Base-by-base conservation (phyloP, 108 stramenopile genomes). In the Cylindrotheca closterium region DNA sequence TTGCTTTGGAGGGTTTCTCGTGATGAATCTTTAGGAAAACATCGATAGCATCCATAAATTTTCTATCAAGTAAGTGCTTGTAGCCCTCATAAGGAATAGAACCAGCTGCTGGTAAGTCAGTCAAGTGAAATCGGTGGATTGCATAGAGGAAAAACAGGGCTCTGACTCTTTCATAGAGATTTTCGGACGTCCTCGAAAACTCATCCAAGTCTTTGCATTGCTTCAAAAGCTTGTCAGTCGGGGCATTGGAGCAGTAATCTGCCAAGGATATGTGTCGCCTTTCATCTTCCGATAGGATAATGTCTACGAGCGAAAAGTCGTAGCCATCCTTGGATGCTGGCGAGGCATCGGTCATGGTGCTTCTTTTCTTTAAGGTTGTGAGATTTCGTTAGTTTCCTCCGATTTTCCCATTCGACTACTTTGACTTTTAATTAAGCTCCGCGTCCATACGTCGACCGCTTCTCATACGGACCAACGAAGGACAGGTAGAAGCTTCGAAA, bases 131-230 rank as follows among this genome's bases (percentile, higher is more conserved):
- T 17, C 82, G 71, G 65, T 83, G 76, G 17, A 77, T 61, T 31
- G 82, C 75, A 69, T 83, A 79, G 26, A 83, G 50, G 51, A 79
- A 79, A 23, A 83, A 74, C 23, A 77, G 48, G 0, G 76, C 72
- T 32, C 75, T 0, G 0, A 80, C 78, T 26, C 53, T 58, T 32
- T 70, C 61, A 47, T 79, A 79, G 17, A 79, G 58, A 60, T 79
- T 73, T 23, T 52, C 37, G 47, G 53, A 60, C 3, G 31, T 48
- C 26, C 58, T 33, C 12, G 31, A 30, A 48, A 63, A 73, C 12
- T 48, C 23, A 23, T 79, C 73, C 49, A 79, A 60, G 2, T 27
- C 15, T 10, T 62, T 23, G 27, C 45, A 53, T 54, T 70, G 37
- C 23, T 59, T 21, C n/a, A 68, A 21, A 10, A 68, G 23, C 10